Percentiles rank a stretch among this genome's conserved stretches.
Conservation (phyloP, 768 basidiomycete genomes). For the Paxillus rubicundulus region DNA sequence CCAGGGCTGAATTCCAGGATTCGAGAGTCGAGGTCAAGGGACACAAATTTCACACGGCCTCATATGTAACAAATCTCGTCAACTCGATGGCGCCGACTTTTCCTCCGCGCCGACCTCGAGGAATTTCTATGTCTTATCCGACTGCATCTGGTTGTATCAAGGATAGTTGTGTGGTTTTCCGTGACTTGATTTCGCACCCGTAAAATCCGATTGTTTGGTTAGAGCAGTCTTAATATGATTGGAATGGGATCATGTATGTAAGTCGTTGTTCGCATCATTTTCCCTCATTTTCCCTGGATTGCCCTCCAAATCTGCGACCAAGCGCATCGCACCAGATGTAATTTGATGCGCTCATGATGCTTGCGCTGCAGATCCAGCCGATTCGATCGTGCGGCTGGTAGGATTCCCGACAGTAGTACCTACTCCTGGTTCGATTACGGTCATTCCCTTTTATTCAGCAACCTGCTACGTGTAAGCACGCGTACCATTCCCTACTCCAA, state of each 20-base stretch:
- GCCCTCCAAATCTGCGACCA: background rate
- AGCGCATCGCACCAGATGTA: background rate
- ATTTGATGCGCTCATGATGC: background rate
- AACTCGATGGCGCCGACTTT: slow-evolving; percentile 16
- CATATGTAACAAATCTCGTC: background rate
- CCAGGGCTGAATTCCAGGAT: background rate
- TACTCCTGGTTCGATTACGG: background rate
- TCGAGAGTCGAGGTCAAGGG: background rate
- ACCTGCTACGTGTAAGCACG: too few relatives aligned
- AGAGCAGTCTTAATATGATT: background rate
- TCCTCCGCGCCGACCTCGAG: slow-evolving; percentile 1
- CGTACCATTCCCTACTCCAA: background rate
- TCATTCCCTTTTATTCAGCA: background rate
- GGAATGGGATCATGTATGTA: background rate
- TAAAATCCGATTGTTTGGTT: background rate
- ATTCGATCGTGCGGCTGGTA: background rate
- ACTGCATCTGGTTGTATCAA: too few relatives aligned
- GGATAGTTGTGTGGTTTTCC: too few relatives aligned
- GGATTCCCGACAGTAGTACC: background rate
- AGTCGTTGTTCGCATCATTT: background rate
- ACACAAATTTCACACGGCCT: background rate
- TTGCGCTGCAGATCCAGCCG: background rate
- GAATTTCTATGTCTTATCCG: too few relatives aligned
- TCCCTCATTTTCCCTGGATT: too few relatives aligned
- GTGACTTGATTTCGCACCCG: background rate